Evolutionary conservation across 345 rosid genomes (phyloP).

Genomic region (Eucalyptus curtisii): DNA sequence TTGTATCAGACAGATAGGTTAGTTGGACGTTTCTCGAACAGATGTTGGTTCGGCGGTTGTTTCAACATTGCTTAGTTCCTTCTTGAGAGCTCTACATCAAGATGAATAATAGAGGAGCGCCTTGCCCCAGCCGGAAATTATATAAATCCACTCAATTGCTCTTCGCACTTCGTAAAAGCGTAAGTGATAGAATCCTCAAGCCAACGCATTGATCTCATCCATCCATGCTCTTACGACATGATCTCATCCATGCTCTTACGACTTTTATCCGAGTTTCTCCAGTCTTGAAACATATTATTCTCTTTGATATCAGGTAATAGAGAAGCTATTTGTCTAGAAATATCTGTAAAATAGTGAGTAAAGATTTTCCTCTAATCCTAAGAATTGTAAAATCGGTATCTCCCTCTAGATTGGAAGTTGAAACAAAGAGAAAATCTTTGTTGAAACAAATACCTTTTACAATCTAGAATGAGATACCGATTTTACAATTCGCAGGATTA

Average conservation of each 20-base stretch:
- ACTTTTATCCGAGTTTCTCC: conserved; percentile 28
- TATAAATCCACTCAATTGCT: conserved; percentile 52
- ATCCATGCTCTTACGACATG: too few relatives aligned
- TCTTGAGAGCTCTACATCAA: conserved; percentile 68
- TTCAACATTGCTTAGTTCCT: too few relatives aligned
- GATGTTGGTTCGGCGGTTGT: too few relatives aligned
- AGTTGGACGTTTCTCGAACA: too few relatives aligned
- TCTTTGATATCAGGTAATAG: conserved; percentile 36
- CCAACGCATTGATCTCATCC: too few relatives aligned
- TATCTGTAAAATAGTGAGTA: conserved; percentile 38
- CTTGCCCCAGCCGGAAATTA: conserved; percentile 68
- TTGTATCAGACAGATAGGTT: too few relatives aligned
- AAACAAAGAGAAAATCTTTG: too few relatives aligned
- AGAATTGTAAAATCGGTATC: conserved; percentile 26
- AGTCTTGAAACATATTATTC: conserved; percentile 29
- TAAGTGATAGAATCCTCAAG: conserved; percentile 60
- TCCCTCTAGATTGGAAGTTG: conserved; percentile 45
- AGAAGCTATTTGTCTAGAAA: conserved; percentile 43
- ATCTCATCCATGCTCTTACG: conserved; percentile 39
- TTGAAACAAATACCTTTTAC: too few relatives aligned
- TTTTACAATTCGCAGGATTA: too few relatives aligned
- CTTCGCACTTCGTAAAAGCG: conserved; percentile 55
- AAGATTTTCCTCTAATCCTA: conserved; percentile 45
- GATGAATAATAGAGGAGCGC: too few relatives aligned
- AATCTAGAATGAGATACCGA: too few relatives aligned